phyloP scores from a whole-genome alignment of 2,329 filamentous ascomycete species.

The Alternaria dauci region DNA sequence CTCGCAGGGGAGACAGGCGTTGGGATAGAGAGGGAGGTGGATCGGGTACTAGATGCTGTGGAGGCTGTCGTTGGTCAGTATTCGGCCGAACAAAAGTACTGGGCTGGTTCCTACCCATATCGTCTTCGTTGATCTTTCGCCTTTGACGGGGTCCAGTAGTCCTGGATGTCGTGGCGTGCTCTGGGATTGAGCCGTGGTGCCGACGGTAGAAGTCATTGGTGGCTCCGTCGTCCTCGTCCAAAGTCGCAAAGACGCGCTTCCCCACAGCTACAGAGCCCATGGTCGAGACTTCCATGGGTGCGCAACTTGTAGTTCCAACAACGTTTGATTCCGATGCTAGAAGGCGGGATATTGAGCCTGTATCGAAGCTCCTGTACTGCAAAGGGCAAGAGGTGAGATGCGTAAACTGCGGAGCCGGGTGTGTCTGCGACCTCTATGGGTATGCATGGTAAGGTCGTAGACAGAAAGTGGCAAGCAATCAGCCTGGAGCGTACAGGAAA shows the following conservation, averaged over 20 bases:
- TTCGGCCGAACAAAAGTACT: not conserved
- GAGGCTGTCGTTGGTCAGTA: conserved; percentile 28
- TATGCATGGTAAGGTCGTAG: conserved; percentile 14
- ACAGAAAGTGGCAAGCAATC: not conserved
- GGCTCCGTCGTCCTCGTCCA: conserved; percentile 12
- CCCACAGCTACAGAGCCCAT: conserved; percentile 11
- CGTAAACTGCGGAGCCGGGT: conserved; percentile 3
- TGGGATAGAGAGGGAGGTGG: conserved; percentile 42
- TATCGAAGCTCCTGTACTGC: not conserved
- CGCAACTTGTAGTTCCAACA: not conserved
- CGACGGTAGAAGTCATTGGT: conserved; percentile 14
- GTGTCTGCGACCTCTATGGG: not conserved
- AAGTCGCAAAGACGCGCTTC: conserved; percentile 17
- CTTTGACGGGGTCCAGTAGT: conserved; percentile 10
- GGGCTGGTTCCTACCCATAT: conserved; percentile 18
- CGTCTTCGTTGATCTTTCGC: conserved; percentile 17
- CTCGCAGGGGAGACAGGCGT: conserved; percentile 24
- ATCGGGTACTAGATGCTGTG: conserved; percentile 34
- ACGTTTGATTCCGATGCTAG: not conserved
- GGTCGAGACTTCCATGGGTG: not conserved
- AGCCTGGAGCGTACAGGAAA: conserved; percentile 12
- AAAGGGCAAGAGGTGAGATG: not conserved
- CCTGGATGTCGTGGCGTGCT: conserved; percentile 4
- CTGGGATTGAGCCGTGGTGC: conserved; percentile 5
- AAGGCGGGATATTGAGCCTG: not conserved